These are phyloP conservation scores for Penicillium sclerotigenum DNA, from an alignment of 2,329 filamentous ascomycete species.

Conservation along the genomic window DNA sequence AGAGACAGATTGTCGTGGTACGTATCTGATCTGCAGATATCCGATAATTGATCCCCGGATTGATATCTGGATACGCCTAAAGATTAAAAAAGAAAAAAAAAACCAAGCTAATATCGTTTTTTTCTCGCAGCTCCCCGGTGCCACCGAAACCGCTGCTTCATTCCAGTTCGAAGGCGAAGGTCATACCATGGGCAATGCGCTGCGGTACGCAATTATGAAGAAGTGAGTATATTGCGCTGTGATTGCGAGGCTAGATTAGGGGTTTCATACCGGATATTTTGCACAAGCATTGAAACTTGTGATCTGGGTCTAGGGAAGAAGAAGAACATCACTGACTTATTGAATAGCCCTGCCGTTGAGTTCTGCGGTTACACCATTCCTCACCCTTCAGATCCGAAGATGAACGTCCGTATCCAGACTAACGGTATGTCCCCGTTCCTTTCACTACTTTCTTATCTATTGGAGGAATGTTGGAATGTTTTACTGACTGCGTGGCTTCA, in stretches of 20 bases:
- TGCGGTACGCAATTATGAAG: slow-evolving; percentile 97
- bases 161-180: slow-evolving; percentile 94
- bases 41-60: not conserved
- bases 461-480: not conserved
- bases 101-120: not conserved
- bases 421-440: slow-evolving; percentile 64
- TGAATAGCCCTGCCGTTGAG: slow-evolving; percentile 79
- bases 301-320: not conserved
- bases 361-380: slow-evolving; percentile 98
- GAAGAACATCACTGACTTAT: slow-evolving; percentile 8
- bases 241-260: not conserved
- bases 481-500: slow-evolving; percentile 36
- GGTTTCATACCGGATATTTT: not conserved
- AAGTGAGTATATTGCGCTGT: slow-evolving; percentile 62
- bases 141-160: slow-evolving; percentile 79
- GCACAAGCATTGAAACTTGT: not conserved
- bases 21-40: slow-evolving; percentile 18
- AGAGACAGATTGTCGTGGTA: slow-evolving; percentile 63
- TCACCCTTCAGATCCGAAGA: slow-evolving; percentile 90
- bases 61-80: not conserved
- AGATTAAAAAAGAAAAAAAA: not conserved
- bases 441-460: not conserved
- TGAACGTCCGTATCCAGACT: slow-evolving; percentile 97
- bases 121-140: slow-evolving; percentile 69
- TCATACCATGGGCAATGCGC: slow-evolving; percentile 89